Evolutionary conservation across 441 rosid genomes (phyloP), one percentile per base, ranked within the genome.

Genomic region (Lepidium campestre): DNA sequence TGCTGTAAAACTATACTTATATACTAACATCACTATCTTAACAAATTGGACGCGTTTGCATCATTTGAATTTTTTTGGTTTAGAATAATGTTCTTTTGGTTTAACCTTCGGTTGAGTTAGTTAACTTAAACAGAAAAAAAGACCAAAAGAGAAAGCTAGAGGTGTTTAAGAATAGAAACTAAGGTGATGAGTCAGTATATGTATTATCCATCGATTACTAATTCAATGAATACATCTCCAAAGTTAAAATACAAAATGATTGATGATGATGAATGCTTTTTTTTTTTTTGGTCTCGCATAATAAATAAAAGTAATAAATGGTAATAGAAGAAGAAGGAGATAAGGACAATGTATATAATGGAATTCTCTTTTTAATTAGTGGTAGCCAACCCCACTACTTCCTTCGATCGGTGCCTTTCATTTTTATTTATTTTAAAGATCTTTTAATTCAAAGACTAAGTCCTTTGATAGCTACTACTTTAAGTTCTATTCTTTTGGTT

Each of bases 341-440:
- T 57, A 65, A 34, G 27, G 61, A 65, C 71, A 31, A 18, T 23
- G 36, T 58, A 58, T 13, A 42, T 58, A 52, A 20, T 66, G 48
- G 49, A 52, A 2, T 59, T 50, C 53, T 44, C 18, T 42, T 52
- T 52, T 35, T 12, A 23, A 18, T 14, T 19, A 73, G 76, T 66
- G 76, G 72, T 52, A 73, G 76, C 76, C 76, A 73, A 66, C 76
- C 76, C 76, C 67, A 73, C 76, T 73, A 72, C 49, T 32, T 50
- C 41, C 56, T 42, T 58, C 49, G n/a, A n/a, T n/a, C n/a, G 67
- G 65, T 71, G 75, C 46, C 35, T 56, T 55, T 45, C 57, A 40
- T 58, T 6, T 55, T 15, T 56, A 3, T 12, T 57, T 48, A 12
- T 42, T 12, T 70, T 37, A 44, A n/a, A n/a, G n/a, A n/a, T n/a